Base-by-base conservation (phyloP, 192 early-diverging fungal genomes). In the Backusella tuberculispora region DNA sequence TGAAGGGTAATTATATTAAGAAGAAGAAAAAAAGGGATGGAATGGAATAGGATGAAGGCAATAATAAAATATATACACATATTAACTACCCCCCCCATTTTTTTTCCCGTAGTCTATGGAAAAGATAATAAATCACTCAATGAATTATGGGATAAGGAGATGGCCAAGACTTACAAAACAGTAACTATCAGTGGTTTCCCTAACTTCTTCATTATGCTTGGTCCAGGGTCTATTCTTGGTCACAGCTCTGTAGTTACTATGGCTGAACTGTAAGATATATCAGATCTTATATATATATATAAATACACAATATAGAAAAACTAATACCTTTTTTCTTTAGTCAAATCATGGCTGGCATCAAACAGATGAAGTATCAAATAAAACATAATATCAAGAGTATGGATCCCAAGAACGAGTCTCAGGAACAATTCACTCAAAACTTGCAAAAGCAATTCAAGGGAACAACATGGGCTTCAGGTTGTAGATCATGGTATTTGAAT, bases 121-220 rank as follows among this genome's bases (percentile, higher is more conserved):
- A 80, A 76, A 37, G 65, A 72, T 15, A 64, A 75, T 13, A 44
- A 68, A 12, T 76, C 75, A 65, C 46, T 85, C 17, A 24, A 73
- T 17, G 67, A 71, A 8, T 78, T 75, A 6, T 85, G 83, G 82
- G 13, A 66, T 21, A 82, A 72, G 43, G 76, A 83, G 37, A 77
- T 78, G 46, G 65, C 78, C 3, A 78, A 77, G 10, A 79, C 85
- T 0, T 89, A 79, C 75, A 79, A 84, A 26, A 84, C 88, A 4
- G 76, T 86, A 4, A 78, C 77, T 12, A 69, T 73, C 19, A 34
- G 75, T 34, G 86, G 84, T 6, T 86, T 85, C 38, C 89, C 89
- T 9, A 90, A 90, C 66, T 56, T 85, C 38, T 90, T 84, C 69
- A 74, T 84, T 48, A 68, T 89, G 76, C 80, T 88, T 14, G 89